Conservation (phyloP, 2,329 filamentous ascomycete species). For the Beauveria sp. region DNA sequence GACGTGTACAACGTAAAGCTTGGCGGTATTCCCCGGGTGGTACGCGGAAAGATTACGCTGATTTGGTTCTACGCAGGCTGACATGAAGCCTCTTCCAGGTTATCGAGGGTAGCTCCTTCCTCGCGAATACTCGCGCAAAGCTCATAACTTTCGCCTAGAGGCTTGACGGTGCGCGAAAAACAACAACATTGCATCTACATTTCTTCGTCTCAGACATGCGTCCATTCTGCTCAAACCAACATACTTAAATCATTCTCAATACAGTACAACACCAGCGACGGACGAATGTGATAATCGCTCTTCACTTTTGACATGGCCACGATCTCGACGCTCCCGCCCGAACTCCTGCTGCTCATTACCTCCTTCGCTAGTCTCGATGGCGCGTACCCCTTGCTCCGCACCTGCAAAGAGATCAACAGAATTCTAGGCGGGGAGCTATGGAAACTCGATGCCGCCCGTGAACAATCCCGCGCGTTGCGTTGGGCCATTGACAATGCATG, state of each 20-base stretch:
- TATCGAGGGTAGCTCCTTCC: neutral
- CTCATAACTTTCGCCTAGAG: neutral
- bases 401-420: too few species aligned
- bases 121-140: neutral
- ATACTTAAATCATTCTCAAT: neutral
- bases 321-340: too few species aligned
- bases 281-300: too few species aligned
- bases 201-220: neutral
- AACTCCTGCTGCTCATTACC: too few species aligned
- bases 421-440: too few species aligned
- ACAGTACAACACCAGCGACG: too few species aligned
- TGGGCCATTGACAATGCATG: too few species aligned
- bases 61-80: neutral
- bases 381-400: too few species aligned
- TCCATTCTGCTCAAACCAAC: neutral
- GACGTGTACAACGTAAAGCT: conserved; percentile 16
- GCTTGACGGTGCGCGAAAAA: neutral
- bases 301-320: too few species aligned
- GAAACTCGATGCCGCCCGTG: too few species aligned
- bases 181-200: neutral
- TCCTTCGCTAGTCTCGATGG: too few species aligned
- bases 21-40: conserved; percentile 19
- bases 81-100: neutral
- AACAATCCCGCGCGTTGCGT: too few species aligned
- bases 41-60: conserved; percentile 2